Percentiles rank a stretch among this genome's conserved stretches.
Conservation (phyloP, 139 green algal genomes). For the Zygnema cylindricum region DNA sequence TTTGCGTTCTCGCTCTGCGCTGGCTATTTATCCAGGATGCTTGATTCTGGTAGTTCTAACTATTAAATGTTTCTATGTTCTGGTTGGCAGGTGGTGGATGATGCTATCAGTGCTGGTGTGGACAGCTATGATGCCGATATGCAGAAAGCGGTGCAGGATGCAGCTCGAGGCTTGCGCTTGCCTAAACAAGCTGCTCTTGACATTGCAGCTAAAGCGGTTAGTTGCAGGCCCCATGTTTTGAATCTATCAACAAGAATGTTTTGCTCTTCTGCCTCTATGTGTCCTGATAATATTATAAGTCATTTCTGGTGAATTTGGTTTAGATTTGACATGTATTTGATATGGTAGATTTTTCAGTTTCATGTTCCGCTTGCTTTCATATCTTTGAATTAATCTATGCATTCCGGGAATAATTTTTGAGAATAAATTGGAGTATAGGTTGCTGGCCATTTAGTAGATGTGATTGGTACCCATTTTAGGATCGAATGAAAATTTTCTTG, state of each 20-base stretch:
- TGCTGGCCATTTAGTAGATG: too few relatives aligned
- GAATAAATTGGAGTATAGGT: too few relatives aligned
- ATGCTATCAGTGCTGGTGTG: slow-evolving; percentile 67
- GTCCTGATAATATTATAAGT: neutral
- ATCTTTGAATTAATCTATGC: too few relatives aligned
- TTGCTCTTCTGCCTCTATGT: neutral
- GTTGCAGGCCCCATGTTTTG: neutral
- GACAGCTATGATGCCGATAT: slow-evolving; percentile 74
- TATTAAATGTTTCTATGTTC: too few relatives aligned
- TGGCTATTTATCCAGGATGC: neutral
- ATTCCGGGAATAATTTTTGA: too few relatives aligned
- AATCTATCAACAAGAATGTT: neutral
- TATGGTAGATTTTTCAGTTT: slow-evolving; percentile 30
- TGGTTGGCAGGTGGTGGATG: slow-evolving; percentile 61
- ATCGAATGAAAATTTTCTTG: too few relatives aligned
- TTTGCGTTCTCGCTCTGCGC: neutral
- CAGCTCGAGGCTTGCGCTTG: slow-evolving; percentile 78
- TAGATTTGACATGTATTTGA: too few relatives aligned
- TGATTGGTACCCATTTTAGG: too few relatives aligned
- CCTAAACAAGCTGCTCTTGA: slow-evolving; percentile 64
- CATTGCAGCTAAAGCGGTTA: slow-evolving; percentile 42
- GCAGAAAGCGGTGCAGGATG: slow-evolving; percentile 71
- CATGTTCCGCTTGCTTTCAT: slow-evolving; percentile 9
- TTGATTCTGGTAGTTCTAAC: neutral
- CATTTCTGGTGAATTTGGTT: too few relatives aligned